phyloP scores from a whole-genome alignment of 2,329 filamentous ascomycete species.

The Dothidotthia symphoricarpi region DNA sequence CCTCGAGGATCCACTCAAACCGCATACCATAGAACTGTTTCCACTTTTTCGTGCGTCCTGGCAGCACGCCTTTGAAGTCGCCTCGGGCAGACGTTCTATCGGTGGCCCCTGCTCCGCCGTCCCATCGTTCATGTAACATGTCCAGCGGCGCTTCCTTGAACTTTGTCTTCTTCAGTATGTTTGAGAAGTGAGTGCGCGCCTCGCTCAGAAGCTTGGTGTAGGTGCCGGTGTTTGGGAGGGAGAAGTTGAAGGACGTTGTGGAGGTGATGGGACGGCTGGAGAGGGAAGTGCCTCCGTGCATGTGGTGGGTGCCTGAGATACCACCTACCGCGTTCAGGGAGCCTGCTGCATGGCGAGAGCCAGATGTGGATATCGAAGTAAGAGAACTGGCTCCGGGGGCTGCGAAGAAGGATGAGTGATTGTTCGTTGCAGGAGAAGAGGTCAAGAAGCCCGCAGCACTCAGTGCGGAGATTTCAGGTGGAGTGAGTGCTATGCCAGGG shows the following conservation, averaged over 20 bases:
- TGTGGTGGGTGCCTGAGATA: constrained; percentile 60
- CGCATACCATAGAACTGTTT: constrained; percentile 66
- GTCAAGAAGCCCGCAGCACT: constrained; percentile 68
- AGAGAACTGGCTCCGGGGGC: constrained; percentile 46
- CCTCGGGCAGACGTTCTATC: constrained; percentile 54
- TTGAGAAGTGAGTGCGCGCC: constrained; percentile 61
- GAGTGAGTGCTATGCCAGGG: constrained; percentile 43
- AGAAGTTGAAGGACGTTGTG: constrained; percentile 50
- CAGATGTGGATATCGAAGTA: constrained; percentile 61
- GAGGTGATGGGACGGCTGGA: constrained; percentile 14
- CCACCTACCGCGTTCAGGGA: constrained; percentile 69
- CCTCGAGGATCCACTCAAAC: constrained; percentile 70
- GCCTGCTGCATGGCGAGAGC: constrained; percentile 64
- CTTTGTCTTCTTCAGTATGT: constrained; percentile 58
- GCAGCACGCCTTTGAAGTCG: constrained; percentile 57
- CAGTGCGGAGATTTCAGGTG: constrained; percentile 56
- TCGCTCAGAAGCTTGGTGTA: constrained; percentile 65
- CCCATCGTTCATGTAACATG: constrained; percentile 66
- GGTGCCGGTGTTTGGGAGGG: constrained; percentile 65
- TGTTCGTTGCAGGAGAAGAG: constrained; percentile 34
- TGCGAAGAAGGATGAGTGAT: constrained; percentile 42
- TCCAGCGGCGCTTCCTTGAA: constrained; percentile 63
- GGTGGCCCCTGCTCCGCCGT: constrained; percentile 58
- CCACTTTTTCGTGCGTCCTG: constrained; percentile 67
- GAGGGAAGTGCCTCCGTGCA: constrained; percentile 60